Evolutionary conservation across 2,329 filamentous ascomycete species (phyloP), one percentile per base, ranked within the genome.

Genomic region (Ambrosiella xylebori): DNA sequence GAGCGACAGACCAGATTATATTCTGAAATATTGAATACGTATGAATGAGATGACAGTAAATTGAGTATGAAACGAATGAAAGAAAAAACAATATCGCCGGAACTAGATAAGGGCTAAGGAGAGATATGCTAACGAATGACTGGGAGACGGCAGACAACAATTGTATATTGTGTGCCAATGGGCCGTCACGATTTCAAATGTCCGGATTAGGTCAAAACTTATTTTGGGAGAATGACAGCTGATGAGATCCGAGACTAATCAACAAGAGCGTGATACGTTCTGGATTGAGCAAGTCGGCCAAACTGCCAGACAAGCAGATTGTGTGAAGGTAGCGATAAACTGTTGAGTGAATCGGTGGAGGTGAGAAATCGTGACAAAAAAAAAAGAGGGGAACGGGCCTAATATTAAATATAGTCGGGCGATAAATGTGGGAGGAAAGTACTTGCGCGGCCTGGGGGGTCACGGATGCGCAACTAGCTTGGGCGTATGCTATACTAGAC

Each of bases 1-100:
- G 52, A 54, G 52, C 19, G 52, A 54, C 52, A 54, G 52, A 54
- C 52, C 41, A 54, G 39, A 54, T n/a, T 27, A 37, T 51, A 51
- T 35, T 9, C n/a, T 17, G 27, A 27, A 27, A 11, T 55, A 44
- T 15, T 19, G 17, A 37, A 57, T 50, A n/a, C n/a, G 15, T 37
- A 38, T 45, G n/a, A 39, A 45, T 15, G 9, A 6, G n/a, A 50
- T 11, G 39, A 49, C n/a, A 47, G 44, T 35, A 51, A 19, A 49
- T 49, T 19, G 27, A 11, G 47, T 19, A 35, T 51, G n/a, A 41
- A 41, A 17, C 17, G 38, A 44, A 12, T 35, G 15, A 44, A 41
- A 27, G 38, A 55, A 44, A 44, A 55, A 39, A 55, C 9, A 11
- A 57, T 17, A 8, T 51, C 47, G 19, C 47, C 47, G 47, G 19